Base-by-base conservation (phyloP, 192 early-diverging fungal genomes). In the Coemansia sp. region DNA sequence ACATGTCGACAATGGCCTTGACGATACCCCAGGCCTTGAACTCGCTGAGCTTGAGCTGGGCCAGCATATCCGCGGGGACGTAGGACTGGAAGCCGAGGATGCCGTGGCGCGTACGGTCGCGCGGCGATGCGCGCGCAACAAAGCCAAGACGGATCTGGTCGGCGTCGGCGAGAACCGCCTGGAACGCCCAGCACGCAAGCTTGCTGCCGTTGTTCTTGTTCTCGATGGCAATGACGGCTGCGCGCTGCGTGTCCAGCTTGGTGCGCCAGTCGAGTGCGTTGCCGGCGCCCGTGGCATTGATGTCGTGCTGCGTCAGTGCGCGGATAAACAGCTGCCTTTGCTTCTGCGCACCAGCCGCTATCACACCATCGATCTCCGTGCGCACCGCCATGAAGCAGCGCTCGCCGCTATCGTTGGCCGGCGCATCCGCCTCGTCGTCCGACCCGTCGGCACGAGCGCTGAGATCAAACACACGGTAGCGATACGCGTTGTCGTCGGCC, bases 191-290 rank as follows among this genome's bases (percentile, higher is more conserved):
- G 61, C 93, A 87, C 22, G 95, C 90, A 37, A 99, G 86, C 76
- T 97, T 97, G 84, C 91, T 90, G 65, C 89, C 87, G 87, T 99
- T 98, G 85, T 98, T 99, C 85, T 93, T 96, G 87, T 96, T 94
- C 74, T 98, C 97, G 36, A 93, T 94, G 1, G 95, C 95, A 63
- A 98, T 93, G 32, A 98, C 93, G 49, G 96, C 96, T 67, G 94
- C 97, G 65, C 96, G 90, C 78, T 96, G 93, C 36, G 92, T 84
- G 81, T 99, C 96, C 37, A 99, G 86, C 74, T 92, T 95, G 77
- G 92, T 82, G 68, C 94, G 87, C 97, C 97, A 99, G 80, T 96
- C 92, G 32, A 96, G 89, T 9, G 93, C 92, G 55, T 90, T 91
- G 43, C 93, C 94, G 54, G 88, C 85, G 45, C 94, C 95, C 61